Evolutionary conservation across 129 eudicot species (phyloP).

Genomic region (Silybum marianum): DNA sequence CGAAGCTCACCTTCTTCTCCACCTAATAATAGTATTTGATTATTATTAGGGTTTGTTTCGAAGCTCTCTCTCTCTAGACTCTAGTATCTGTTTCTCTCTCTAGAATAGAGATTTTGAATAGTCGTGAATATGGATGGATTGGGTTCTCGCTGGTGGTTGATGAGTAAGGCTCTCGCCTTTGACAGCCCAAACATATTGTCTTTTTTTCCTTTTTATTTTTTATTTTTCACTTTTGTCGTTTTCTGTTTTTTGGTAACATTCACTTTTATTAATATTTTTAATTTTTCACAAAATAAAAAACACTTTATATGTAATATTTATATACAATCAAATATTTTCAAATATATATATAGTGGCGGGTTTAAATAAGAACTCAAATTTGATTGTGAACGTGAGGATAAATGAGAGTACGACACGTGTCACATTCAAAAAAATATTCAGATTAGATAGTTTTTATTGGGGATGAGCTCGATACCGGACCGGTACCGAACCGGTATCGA

Average conservation of each 20-base stretch:
- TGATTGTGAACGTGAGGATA: too few relatives aligned
- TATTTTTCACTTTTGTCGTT: not conserved
- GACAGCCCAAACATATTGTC: conserved; percentile 24
- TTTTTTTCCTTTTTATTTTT: not conserved
- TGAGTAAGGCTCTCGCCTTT: conserved; percentile 24
- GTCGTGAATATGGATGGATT: conserved; percentile 9
- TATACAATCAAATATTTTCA: too few relatives aligned
- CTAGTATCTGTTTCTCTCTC: conserved; percentile 13
- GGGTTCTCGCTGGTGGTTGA: conserved; percentile 24
- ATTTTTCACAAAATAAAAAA: too few relatives aligned
- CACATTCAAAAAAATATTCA: too few relatives aligned
- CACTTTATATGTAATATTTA: too few relatives aligned
- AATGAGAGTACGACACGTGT: too few relatives aligned
- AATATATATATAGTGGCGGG: too few relatives aligned
- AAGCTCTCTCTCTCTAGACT: not conserved
- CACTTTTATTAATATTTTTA: too few relatives aligned
- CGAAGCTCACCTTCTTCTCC: conserved; percentile 3
- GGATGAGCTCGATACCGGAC: too few relatives aligned
- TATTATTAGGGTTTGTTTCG: not conserved
- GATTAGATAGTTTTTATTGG: too few relatives aligned
- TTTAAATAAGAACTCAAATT: too few relatives aligned
- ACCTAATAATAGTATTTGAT: not conserved
- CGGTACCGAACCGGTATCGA: too few relatives aligned
- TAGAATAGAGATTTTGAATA: not conserved
- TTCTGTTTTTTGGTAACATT: not conserved